These are phyloP conservation scores for Penicillium frequentans DNA, from an alignment of 2,329 filamentous ascomycete species.

Conservation along the genomic window DNA sequence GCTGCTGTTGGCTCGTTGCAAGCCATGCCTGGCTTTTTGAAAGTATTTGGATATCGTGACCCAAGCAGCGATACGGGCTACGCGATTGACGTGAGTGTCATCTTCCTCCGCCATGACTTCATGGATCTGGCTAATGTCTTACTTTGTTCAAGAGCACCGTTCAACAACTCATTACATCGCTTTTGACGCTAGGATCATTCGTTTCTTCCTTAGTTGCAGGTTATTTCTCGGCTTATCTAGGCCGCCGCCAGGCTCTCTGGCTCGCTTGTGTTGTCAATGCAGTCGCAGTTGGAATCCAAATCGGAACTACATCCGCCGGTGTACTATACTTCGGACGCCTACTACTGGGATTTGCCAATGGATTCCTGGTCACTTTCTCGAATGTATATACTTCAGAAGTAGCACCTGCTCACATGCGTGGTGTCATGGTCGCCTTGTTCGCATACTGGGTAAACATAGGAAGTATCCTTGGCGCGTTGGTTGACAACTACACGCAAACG, in stretches of 20 bases:
- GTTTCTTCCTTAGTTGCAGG: conserved; percentile 51
- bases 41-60: conserved; percentile 52
- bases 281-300: conserved; percentile 47
- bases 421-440: conserved; percentile 51
- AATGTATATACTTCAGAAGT: conserved; percentile 53
- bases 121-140: neutral
- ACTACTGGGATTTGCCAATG: conserved; percentile 46
- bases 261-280: conserved; percentile 49
- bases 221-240: conserved; percentile 49
- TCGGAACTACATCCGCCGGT: conserved; percentile 41
- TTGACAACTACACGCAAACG: conserved; percentile 26
- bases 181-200: conserved; percentile 54
- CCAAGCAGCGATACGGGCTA: conserved; percentile 31
- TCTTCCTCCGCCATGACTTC: neutral
- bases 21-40: conserved; percentile 54
- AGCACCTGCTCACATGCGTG: conserved; percentile 50
- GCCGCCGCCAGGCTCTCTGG: conserved; percentile 50
- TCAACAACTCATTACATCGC: conserved; percentile 55
- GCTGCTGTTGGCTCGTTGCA: conserved; percentile 48
- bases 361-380: conserved; percentile 48
- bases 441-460: conserved; percentile 49
- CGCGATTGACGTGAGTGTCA: conserved; percentile 9
- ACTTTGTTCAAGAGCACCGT: conserved; percentile 42
- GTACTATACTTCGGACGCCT: conserved; percentile 50
- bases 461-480: conserved; percentile 9